phyloP scores from a whole-genome alignment of 1,139 yeast species.

The Candida albicans region DNA sequence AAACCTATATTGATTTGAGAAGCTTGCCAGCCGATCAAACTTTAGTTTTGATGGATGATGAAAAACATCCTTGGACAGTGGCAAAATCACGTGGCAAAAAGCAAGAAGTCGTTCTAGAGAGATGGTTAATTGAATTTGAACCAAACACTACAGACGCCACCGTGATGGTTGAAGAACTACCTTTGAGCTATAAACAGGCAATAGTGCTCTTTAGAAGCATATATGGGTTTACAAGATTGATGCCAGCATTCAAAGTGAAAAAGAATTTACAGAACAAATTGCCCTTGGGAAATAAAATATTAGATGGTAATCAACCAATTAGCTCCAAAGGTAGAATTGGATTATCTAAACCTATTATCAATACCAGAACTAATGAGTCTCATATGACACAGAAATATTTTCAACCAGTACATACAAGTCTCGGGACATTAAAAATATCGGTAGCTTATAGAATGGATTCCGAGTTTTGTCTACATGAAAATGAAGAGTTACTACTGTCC shows the following conservation, averaged over 20 bases:
- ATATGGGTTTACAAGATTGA: conserved; percentile 61
- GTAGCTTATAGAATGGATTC: conserved; percentile 77
- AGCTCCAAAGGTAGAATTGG: conserved; percentile 84
- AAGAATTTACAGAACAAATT: conserved; percentile 33
- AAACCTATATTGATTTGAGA: conserved; percentile 75
- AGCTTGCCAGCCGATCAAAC: conserved; percentile 60
- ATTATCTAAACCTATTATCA: conserved; percentile 63
- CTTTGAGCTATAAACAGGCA: conserved; percentile 72
- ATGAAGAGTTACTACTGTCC: conserved; percentile 60
- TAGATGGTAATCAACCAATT: conserved; percentile 78
- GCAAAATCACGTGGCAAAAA: conserved; percentile 48
- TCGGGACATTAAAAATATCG: conserved; percentile 71
- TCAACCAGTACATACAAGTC: conserved; percentile 68
- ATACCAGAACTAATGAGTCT: conserved; percentile 36
- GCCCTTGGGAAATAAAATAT: conserved; percentile 54
- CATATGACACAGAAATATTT: conserved; percentile 64
- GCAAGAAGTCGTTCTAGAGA: conserved; percentile 81
- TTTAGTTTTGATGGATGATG: conserved; percentile 56
- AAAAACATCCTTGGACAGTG: conserved; percentile 42
- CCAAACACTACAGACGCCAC: conserved; percentile 22
- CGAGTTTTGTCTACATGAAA: conserved; percentile 65
- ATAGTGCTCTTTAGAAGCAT: conserved; percentile 73
- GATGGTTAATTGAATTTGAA: conserved; percentile 88
- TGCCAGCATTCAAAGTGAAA: conserved; percentile 69
- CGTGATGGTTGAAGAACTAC: conserved; percentile 52